Evolutionary conservation across 306 rosid species (phyloP), one percentile per base, ranked within the genome.

Genomic region (Cicer yamashitae): DNA sequence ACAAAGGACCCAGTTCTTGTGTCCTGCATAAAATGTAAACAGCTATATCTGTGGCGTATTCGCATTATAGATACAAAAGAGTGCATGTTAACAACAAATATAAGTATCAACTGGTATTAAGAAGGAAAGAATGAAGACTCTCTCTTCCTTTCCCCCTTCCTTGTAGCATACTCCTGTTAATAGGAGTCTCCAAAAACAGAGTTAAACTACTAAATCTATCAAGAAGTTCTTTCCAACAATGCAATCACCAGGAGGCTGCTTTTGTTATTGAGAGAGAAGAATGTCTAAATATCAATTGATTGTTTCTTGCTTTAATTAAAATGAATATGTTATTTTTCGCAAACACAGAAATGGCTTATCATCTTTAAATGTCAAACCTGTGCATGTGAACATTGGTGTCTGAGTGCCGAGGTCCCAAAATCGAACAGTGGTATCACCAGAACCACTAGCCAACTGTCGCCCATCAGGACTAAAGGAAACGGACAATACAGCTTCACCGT

Each of bases 401-500:
- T 94, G 99, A 41, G 99, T 94, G 79, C 52, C 78, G 52, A 94
- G 86, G 82, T 94, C 99, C 97, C 99, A 94, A 63, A 94, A 81
- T 46, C 96, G 86, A 83, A 94, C 96, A 45, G 96, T 88, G 40
- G 96, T 84, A 84, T 94, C 97, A 51, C 99, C 97, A 20, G 99
- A 94, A 83, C 97, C 99, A 85, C 97, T 94, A 3, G 97, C 99
- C 84, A 94, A 79, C 56, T 88, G 96, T 41, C 76, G 84, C 64
- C 99, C 93, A 83, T 94, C 97, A 73, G 99, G 97, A 82, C 97
- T 92, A 73, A 94, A 94, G 57, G 99, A 86, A 85, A 94, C 96
- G 15, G 87, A 71, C 68, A 90, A 83, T 64, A 94, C 93, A 44
- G 97, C 90, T 86, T 94, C 99, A 1, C 83, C 86, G 71, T 90